A percentile compares a stretch with the other conserved stretches of the same genome.
These are phyloP conservation scores for Anacardium occidentale DNA, from an alignment of 345 rosid species.

Conservation along the genomic window DNA sequence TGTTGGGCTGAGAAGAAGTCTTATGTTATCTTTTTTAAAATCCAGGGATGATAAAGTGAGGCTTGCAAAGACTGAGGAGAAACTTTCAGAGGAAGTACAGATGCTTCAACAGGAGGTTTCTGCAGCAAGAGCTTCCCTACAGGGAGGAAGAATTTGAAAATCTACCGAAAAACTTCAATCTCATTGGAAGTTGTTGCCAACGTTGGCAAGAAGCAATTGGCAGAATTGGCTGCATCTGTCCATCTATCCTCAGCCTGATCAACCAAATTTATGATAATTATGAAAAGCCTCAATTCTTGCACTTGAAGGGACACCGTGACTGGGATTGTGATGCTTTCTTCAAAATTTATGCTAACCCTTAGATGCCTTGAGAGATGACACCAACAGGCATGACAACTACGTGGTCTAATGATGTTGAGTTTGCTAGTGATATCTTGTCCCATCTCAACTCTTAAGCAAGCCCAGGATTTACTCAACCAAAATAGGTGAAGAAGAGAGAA, in stretches of 20 bases:
- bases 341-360: not conserved
- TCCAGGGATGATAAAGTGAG: constrained; percentile 61
- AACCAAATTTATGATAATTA: not conserved
- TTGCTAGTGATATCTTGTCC: not conserved
- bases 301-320: constrained; percentile 8
- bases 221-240: constrained; percentile 55
- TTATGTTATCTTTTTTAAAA: constrained; percentile 54
- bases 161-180: constrained; percentile 53
- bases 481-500: not conserved
- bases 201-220: constrained; percentile 52
- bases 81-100: constrained; percentile 72
- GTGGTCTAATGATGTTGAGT: constrained; percentile 9
- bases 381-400: not conserved
- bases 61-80: constrained; percentile 63
- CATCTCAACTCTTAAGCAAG: not conserved
- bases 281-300: constrained; percentile 9
- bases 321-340: constrained; percentile 5
- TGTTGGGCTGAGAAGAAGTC: constrained; percentile 51
- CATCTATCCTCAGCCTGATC: constrained; percentile 27
- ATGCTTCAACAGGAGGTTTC: constrained; percentile 64
- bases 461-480: not conserved
- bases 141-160: constrained; percentile 55
- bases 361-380: constrained; percentile 10
- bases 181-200: constrained; percentile 76
- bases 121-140: constrained; percentile 57